Conservation (phyloP, 1,284 basidiomycete species). For the Sporisorium reilianum region DNA sequence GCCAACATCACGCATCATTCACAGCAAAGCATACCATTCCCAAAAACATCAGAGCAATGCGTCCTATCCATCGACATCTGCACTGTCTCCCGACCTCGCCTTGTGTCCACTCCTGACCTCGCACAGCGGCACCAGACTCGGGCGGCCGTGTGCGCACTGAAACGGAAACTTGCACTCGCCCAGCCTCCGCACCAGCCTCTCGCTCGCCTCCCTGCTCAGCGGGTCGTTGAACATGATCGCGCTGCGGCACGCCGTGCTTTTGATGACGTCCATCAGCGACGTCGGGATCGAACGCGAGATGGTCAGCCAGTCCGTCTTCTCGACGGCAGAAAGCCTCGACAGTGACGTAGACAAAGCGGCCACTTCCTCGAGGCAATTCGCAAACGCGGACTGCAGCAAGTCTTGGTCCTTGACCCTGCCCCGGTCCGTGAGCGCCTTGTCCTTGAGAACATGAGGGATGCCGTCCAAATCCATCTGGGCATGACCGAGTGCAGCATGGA, state of each 20-base stretch:
- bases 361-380: conserved; percentile 13
- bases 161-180: conserved; percentile 84
- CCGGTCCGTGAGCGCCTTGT: conserved; percentile 13
- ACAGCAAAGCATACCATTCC: conserved; percentile 1
- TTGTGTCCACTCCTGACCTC: conserved; percentile 5
- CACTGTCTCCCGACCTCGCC: too few species aligned
- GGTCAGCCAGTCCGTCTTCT: conserved; percentile 10
- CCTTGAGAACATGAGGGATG: conserved; percentile 26
- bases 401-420: conserved; percentile 20
- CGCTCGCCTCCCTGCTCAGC: conserved; percentile 78
- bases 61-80: background rate
- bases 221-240: conserved; percentile 85
- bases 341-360: background rate
- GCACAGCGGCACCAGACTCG: conserved; percentile 37
- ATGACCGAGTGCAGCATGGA: conserved; percentile 23
- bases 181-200: conserved; percentile 77
- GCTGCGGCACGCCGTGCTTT: conserved; percentile 36
- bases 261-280: conserved; percentile 23
- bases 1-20: conserved; percentile 14
- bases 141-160: conserved; percentile 87
- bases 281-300: conserved; percentile 14
- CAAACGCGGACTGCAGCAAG: conserved; percentile 12
- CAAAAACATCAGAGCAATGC: background rate
- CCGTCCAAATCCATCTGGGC: conserved; percentile 35
- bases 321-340: background rate